phyloP scores from a whole-genome alignment of 2,329 filamentous ascomycete species.

The Myriosclerotinia duriaeana region DNA sequence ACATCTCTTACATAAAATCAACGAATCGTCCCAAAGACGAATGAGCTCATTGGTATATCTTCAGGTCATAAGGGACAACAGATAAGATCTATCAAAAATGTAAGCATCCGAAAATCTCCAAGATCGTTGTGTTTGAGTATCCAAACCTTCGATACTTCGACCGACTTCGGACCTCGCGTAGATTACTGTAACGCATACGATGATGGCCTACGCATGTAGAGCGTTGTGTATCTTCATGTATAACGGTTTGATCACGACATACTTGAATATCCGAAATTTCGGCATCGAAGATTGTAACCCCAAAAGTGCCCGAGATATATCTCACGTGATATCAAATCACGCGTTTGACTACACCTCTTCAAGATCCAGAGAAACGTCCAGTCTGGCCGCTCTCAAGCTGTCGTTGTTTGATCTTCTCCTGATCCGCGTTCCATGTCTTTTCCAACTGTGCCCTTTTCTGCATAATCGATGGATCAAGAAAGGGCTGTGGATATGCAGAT shows the following conservation, averaged over 20 bases:
- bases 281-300: neutral
- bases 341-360: neutral
- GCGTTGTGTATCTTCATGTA: neutral
- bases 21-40: neutral
- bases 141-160: slow-evolving; percentile 2
- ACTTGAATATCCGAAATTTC: neutral
- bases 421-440: slow-evolving; percentile 27
- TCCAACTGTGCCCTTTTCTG: slow-evolving; percentile 28
- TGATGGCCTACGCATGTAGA: slow-evolving; percentile 6
- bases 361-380: neutral
- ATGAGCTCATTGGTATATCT: neutral
- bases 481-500: slow-evolving; percentile 33
- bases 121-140: neutral
- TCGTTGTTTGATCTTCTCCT: slow-evolving; percentile 24
- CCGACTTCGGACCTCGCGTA: slow-evolving; percentile 17
- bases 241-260: neutral
- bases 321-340: neutral
- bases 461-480: slow-evolving; percentile 36
- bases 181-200: neutral
- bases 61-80: slow-evolving; percentile 11
- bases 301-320: neutral
- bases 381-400: slow-evolving; percentile 4
- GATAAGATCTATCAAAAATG: slow-evolving; percentile 15
- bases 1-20: slow-evolving; percentile 16
- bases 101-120: neutral